Evolutionary conservation across 2,329 filamentous ascomycete genomes (phyloP).

Genomic region (Botrytis medusae): DNA sequence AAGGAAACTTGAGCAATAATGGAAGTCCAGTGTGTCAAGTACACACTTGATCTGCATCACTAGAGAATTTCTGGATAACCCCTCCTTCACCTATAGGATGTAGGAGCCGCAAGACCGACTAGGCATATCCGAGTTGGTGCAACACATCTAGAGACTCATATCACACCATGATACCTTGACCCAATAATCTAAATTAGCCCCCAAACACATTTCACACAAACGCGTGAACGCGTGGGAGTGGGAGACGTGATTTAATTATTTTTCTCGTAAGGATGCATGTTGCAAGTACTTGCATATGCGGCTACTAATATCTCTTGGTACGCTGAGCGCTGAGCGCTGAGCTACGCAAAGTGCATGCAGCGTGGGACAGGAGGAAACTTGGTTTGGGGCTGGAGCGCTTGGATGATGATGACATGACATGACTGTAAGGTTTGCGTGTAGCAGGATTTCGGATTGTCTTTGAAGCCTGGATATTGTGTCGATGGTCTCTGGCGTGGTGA

Average conservation of each 20-base stretch:
- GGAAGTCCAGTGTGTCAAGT: background rate
- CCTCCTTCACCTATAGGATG: background rate
- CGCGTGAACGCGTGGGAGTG: slow-evolving; percentile 2
- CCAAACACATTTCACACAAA: background rate
- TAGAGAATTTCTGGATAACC: background rate
- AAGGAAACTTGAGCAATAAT: background rate
- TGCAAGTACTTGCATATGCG: slow-evolving; percentile 7
- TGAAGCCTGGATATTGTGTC: background rate
- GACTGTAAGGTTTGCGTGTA: background rate
- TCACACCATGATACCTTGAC: background rate
- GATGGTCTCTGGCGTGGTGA: background rate
- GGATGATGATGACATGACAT: background rate
- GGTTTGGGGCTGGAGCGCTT: slow-evolving; percentile 1
- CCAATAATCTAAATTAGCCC: background rate
- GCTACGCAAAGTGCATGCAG: background rate
- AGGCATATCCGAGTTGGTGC: background rate
- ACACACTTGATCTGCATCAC: background rate
- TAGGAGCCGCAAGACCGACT: background rate
- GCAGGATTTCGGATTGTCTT: background rate
- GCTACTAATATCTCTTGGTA: background rate
- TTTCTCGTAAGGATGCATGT: background rate
- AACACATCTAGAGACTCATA: background rate
- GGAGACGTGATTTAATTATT: background rate
- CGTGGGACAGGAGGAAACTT: background rate
- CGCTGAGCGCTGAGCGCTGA: background rate